Evolutionary conservation across 192 early-diverging fungal species (phyloP).

Genomic region (Mortierella hygrophila): DNA sequence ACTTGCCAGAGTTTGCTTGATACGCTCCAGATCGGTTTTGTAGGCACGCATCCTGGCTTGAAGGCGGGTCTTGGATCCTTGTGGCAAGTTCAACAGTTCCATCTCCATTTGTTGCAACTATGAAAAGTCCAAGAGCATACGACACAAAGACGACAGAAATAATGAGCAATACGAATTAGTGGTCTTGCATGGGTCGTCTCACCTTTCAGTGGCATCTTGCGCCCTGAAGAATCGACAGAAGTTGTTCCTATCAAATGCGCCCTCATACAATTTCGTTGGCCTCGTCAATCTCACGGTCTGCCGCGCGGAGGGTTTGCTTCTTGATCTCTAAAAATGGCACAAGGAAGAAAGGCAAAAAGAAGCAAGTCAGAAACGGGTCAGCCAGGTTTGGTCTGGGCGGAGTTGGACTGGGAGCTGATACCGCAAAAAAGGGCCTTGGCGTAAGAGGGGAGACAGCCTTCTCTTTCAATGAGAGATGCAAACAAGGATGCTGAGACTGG

Average conservation of each 20-base stretch:
- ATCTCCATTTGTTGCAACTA: constrained; percentile 95
- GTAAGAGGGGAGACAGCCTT: not conserved
- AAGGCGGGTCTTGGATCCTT: constrained; percentile 71
- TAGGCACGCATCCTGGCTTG: constrained; percentile 76
- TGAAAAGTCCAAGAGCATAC: not conserved
- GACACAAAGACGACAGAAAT: not conserved
- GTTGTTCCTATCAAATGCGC: not conserved
- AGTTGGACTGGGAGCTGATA: not conserved
- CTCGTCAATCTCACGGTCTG: constrained; percentile 90
- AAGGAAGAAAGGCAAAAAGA: not conserved
- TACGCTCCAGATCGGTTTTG: constrained; percentile 85
- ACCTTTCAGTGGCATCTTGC: not conserved
- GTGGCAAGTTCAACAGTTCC: constrained; percentile 83
- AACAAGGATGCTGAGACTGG: not conserved
- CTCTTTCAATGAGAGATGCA: not conserved
- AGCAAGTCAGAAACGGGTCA: not conserved
- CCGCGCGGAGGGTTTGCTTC: constrained; percentile 80
- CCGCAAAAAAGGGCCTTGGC: not conserved
- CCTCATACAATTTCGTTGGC: constrained; percentile 86
- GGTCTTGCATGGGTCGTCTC: not conserved
- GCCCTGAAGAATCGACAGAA: not conserved
- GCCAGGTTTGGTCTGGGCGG: not conserved
- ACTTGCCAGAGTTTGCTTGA: constrained; percentile 83
- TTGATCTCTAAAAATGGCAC: constrained; percentile 68
- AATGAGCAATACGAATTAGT: not conserved